These are phyloP conservation scores for Rhizoclosmatium sp. DNA, from an alignment of 192 early-diverging fungal species.

Conservation along the genomic window DNA sequence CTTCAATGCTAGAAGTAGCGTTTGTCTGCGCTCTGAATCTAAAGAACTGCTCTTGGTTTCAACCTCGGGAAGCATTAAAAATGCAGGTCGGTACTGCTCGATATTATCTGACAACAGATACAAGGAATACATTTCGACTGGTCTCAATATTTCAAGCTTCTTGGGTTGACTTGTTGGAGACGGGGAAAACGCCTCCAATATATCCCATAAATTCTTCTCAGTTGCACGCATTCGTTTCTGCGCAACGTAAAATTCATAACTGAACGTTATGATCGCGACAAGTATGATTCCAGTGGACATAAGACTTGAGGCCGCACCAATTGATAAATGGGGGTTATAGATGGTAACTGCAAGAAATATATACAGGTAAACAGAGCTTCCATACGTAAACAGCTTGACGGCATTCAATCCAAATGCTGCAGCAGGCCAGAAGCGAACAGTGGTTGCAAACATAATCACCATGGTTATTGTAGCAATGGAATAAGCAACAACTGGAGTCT, in stretches of 20 bases:
- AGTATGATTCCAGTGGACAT: neutral
- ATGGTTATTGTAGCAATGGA: neutral
- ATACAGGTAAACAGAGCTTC: neutral
- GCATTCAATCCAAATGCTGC: neutral
- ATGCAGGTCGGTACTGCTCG: neutral
- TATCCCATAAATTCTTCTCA: neutral
- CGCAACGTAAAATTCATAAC: neutral
- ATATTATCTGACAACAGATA: neutral
- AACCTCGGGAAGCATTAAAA: neutral
- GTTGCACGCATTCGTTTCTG: neutral
- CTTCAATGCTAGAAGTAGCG: neutral
- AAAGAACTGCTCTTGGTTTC: neutral
- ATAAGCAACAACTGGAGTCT: neutral
- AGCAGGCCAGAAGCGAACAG: neutral
- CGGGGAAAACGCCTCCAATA: neutral
- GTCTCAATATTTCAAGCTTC: neutral
- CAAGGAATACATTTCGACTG: neutral
- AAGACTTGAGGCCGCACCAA: neutral
- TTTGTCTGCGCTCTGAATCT: neutral
- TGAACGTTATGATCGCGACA: neutral
- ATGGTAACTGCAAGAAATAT: neutral
- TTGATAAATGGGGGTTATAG: neutral
- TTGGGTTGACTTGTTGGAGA: neutral
- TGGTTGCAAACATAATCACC: neutral
- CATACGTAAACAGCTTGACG: neutral